Conservation (phyloP, 2,329 filamentous ascomycete species). For the Aureobasidium sp. region DNA sequence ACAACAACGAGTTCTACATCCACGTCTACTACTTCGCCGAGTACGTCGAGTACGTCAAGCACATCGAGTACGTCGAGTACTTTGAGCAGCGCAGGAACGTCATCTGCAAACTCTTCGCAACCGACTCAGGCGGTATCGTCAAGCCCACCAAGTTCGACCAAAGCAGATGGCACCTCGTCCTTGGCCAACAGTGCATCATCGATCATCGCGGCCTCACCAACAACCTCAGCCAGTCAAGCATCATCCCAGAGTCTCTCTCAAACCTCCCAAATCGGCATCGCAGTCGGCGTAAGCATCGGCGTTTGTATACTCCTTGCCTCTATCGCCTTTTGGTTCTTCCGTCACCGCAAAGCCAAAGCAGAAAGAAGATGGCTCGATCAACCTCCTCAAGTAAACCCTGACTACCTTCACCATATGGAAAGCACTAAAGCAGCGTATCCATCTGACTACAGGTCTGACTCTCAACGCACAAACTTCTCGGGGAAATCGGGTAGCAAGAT, state of each 20-base stretch:
- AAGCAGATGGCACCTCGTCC: background rate
- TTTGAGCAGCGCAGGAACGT: background rate
- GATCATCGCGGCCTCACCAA: background rate
- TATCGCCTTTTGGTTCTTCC: background rate
- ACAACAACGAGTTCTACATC: background rate
- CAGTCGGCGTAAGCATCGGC: slow-evolving; percentile 16
- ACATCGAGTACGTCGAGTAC: no score
- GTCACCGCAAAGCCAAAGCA: background rate
- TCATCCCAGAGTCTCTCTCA: background rate
- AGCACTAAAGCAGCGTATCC: background rate
- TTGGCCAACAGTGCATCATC: background rate
- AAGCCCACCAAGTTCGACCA: background rate
- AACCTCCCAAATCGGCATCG: background rate
- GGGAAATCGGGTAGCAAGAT: background rate
- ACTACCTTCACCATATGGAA: background rate
- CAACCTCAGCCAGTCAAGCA: background rate
- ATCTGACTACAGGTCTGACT: background rate
- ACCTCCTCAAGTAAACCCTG: background rate
- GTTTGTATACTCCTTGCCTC: slow-evolving; percentile 17
- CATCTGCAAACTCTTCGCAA: background rate
- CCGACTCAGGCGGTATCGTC: background rate
- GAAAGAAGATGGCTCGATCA: background rate
- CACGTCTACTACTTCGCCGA: no score
- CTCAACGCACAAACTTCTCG: background rate
- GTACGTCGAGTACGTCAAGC: no score